These are phyloP conservation scores for Rubus idaeus DNA, from an alignment of 306 rosid genomes.

Conservation along the genomic window DNA sequence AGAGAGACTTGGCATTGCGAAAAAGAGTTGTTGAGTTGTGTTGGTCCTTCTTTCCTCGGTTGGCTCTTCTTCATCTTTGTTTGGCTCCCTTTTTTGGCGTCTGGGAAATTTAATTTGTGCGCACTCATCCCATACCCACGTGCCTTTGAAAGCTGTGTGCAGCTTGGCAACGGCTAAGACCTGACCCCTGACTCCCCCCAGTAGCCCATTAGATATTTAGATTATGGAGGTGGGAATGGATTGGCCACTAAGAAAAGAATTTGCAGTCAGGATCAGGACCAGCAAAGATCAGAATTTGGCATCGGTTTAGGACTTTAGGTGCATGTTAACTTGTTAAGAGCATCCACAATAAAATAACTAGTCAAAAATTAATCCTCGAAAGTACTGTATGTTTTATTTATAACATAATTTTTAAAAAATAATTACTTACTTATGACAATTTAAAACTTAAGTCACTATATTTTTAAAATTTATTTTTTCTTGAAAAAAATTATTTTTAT, in stretches of 20 bases:
- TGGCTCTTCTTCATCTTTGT: neutral
- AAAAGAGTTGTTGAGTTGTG: neutral
- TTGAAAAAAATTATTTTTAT: too few relatives aligned
- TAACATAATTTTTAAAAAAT: too few relatives aligned
- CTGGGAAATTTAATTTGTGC: neutral
- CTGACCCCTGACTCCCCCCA: too few relatives aligned
- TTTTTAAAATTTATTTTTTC: too few relatives aligned
- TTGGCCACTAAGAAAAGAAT: neutral
- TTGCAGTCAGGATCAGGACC: neutral
- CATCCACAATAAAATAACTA: too few relatives aligned
- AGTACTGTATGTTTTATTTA: too few relatives aligned
- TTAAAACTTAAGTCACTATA: too few relatives aligned
- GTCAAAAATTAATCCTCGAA: too few relatives aligned
- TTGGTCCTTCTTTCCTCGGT: neutral
- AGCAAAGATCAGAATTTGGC: too few relatives aligned
- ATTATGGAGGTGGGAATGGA: neutral
- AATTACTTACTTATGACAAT: too few relatives aligned
- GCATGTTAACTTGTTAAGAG: too few relatives aligned
- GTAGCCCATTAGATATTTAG: neutral
- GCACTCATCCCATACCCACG: conserved; percentile 2
- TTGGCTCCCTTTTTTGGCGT: neutral
- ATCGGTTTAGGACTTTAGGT: too few relatives aligned
- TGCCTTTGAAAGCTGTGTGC: conserved; percentile 9
- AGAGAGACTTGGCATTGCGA: neutral
- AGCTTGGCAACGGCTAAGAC: neutral